phyloP scores from a whole-genome alignment of 2,329 filamentous ascomycete species.

The Trichoderma semiorbis region DNA sequence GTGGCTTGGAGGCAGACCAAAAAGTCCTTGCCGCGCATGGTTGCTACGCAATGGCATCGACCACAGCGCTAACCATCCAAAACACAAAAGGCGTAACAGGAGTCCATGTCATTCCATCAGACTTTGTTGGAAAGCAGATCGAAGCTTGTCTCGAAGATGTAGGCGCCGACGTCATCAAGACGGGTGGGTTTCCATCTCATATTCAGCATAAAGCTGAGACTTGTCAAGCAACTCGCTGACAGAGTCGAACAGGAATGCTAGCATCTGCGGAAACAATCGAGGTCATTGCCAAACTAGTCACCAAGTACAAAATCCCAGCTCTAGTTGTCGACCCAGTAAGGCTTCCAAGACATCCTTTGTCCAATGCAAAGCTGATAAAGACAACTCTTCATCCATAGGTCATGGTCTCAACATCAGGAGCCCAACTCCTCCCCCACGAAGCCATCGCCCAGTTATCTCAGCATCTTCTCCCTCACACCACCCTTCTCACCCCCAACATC shows the following conservation, averaged over 20 bases:
- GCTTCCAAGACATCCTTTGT: background rate
- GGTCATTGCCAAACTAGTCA: conserved; percentile 32
- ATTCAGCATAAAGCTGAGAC: background rate
- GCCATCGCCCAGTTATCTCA: conserved; percentile 60
- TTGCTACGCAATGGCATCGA: conserved; percentile 94
- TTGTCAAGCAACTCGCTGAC: background rate
- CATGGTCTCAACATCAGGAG: conserved; percentile 84
- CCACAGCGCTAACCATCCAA: conserved; percentile 92
- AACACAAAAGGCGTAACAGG: conserved; percentile 82
- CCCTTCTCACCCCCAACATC: conserved; percentile 72
- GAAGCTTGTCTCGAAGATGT: conserved; percentile 81
- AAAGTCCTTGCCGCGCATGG: conserved; percentile 90
- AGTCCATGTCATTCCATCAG: conserved; percentile 74
- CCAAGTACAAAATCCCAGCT: conserved; percentile 29
- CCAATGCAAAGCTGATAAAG: background rate
- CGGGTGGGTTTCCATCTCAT: conserved; percentile 53
- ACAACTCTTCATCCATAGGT: conserved; percentile 53
- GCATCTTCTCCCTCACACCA: conserved; percentile 62
- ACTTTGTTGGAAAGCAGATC: conserved; percentile 81
- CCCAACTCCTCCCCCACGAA: conserved; percentile 60
- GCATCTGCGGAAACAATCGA: conserved; percentile 37
- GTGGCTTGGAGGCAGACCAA: conserved; percentile 92
- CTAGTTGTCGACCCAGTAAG: conserved; percentile 40
- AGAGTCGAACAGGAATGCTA: conserved; percentile 36
- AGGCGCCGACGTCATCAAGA: conserved; percentile 86